Conservation (phyloP, 805 yeast genomes). For the Komagataella populi region DNA sequence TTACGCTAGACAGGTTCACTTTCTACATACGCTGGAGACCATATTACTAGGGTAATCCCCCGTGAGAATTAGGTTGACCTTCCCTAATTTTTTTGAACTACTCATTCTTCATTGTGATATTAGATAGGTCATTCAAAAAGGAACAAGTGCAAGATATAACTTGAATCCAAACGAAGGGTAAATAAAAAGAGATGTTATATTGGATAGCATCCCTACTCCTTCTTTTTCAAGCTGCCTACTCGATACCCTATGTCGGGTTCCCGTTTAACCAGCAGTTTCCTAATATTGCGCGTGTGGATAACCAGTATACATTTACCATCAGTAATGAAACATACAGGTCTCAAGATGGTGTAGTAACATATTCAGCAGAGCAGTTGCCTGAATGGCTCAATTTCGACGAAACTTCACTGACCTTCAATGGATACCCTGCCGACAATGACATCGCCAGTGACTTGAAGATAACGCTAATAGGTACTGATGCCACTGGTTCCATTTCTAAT, state of each 20-base stretch:
- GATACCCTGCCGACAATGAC: constrained; percentile 42
- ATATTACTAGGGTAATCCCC: background rate
- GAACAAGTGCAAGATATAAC: background rate
- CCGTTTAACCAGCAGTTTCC: constrained; percentile 82
- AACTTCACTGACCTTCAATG: constrained; percentile 44
- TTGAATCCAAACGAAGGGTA: background rate
- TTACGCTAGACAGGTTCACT: background rate
- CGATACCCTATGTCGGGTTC: constrained; percentile 48
- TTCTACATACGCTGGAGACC: background rate
- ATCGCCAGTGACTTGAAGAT: constrained; percentile 35
- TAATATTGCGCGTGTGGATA: constrained; percentile 65
- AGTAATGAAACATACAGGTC: constrained; percentile 57
- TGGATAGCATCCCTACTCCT: background rate
- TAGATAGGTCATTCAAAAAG: background rate
- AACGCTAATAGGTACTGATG: constrained; percentile 50
- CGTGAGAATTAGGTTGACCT: background rate
- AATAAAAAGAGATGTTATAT: background rate
- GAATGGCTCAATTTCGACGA: constrained; percentile 69
- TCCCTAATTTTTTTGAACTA: background rate
- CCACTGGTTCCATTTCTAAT: constrained; percentile 33
- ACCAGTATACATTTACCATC: constrained; percentile 48
- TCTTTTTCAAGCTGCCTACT: constrained; percentile 9
- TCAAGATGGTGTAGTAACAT: constrained; percentile 29
- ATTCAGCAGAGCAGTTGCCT: constrained; percentile 51
- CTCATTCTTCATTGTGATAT: background rate